phyloP scores from a whole-genome alignment of 2,329 filamentous ascomycete species.

The Colletotrichum spinosum region DNA sequence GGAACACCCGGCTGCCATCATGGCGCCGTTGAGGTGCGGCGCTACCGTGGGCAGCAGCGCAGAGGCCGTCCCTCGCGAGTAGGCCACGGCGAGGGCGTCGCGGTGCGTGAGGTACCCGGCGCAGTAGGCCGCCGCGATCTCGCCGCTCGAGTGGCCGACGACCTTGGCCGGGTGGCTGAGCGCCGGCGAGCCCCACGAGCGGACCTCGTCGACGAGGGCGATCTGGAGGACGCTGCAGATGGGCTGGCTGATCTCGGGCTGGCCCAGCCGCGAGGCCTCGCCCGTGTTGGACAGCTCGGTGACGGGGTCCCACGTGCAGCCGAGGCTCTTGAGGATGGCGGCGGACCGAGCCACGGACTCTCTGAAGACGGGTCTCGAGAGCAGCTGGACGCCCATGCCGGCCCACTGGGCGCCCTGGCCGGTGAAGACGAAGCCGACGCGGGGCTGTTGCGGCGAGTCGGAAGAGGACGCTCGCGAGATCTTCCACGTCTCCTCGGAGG shows the following conservation, averaged over 20 bases:
- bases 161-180: constrained; percentile 42
- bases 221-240: constrained; percentile 60
- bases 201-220: constrained; percentile 55
- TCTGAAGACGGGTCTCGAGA: constrained; percentile 9
- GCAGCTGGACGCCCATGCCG: neutral
- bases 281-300: neutral
- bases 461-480: too few species aligned
- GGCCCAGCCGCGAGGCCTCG: constrained; percentile 45
- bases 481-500: neutral
- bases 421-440: constrained; percentile 4
- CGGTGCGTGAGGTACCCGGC: constrained; percentile 5
- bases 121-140: constrained; percentile 53
- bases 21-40: constrained; percentile 7
- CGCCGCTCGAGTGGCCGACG: constrained; percentile 52
- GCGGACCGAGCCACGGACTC: constrained; percentile 26
- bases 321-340: neutral
- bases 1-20: constrained; percentile 24
- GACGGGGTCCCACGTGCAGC: constrained; percentile 5
- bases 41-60: neutral
- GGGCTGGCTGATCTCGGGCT: constrained; percentile 56
- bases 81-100: neutral
- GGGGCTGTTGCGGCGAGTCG: neutral
- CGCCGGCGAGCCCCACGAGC: constrained; percentile 54
- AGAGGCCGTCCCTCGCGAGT: constrained; percentile 15
- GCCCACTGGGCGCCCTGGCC: neutral